phyloP scores from a whole-genome alignment of 257 asterid species.

The Leptodermis oblonga region DNA sequence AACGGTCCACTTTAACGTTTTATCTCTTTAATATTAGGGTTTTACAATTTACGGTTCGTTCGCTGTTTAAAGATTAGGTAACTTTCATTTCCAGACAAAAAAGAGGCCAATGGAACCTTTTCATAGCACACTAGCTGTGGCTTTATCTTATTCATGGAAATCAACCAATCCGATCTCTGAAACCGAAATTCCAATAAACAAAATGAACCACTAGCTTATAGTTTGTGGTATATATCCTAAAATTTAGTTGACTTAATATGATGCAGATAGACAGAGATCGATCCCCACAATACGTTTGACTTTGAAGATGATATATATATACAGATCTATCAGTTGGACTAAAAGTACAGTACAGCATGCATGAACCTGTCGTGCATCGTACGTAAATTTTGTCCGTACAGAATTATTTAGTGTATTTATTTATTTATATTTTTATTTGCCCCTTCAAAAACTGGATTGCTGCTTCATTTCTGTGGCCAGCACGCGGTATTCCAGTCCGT shows the following conservation, averaged over 20 bases:
- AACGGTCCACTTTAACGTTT: too few relatives aligned
- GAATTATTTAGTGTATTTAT: not conserved
- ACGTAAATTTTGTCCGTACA: too few relatives aligned
- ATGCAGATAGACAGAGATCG: not conserved
- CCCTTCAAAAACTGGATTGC: not conserved
- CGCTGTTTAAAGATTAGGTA: too few relatives aligned
- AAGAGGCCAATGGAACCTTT: not conserved
- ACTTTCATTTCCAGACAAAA: not conserved
- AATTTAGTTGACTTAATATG: not conserved
- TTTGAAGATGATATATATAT: not conserved
- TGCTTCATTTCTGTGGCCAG: not conserved
- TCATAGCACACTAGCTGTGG: conserved; percentile 5
- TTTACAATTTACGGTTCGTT: too few relatives aligned
- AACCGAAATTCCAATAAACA: not conserved
- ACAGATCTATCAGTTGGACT: not conserved
- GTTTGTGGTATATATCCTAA: not conserved
- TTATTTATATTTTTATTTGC: not conserved
- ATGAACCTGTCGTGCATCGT: conserved; percentile 6
- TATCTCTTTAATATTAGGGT: too few relatives aligned
- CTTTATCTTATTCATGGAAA: conserved; percentile 2
- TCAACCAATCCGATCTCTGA: not conserved
- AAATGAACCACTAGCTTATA: not conserved
- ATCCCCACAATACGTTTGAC: not conserved
- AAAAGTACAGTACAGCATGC: not conserved
- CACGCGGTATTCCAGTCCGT: not conserved